phyloP scores from a whole-genome alignment of 2,329 filamentous ascomycete species.

The Juglanconis oblonga region DNA sequence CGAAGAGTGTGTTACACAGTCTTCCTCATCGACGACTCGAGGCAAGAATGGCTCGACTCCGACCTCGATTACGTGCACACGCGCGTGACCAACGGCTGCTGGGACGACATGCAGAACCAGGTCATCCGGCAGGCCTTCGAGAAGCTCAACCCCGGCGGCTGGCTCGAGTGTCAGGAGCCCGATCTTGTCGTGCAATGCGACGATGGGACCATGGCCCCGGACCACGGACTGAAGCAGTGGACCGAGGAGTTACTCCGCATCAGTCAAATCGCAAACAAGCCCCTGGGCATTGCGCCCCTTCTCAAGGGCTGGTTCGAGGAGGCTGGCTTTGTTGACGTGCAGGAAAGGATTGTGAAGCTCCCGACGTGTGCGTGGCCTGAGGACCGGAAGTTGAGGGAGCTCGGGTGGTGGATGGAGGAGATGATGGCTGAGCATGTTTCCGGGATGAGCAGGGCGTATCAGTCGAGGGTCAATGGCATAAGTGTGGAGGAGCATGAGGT shows the following conservation, averaged over 20 bases:
- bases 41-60: conserved; percentile 49
- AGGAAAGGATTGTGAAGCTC: conserved; percentile 50
- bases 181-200: conserved; percentile 38
- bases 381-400: conserved; percentile 38
- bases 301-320: conserved; percentile 39
- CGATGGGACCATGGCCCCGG: conserved; percentile 39
- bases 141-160: conserved; percentile 50
- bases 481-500: conserved; percentile 18
- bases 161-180: conserved; percentile 52
- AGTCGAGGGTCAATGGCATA: conserved; percentile 8
- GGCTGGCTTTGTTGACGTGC: conserved; percentile 54
- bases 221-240: conserved; percentile 39
- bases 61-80: conserved; percentile 57
- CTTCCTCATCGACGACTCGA: conserved; percentile 69
- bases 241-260: conserved; percentile 38
- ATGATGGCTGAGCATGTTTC: conserved; percentile 5
- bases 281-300: conserved; percentile 32
- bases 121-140: conserved; percentile 51
- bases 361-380: conserved; percentile 55
- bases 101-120: conserved; percentile 44
- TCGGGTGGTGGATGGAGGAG: conserved; percentile 34
- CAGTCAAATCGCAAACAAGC: conserved; percentile 34
- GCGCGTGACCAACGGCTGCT: conserved; percentile 47
- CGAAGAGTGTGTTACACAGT: conserved; percentile 28
- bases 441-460: conserved; percentile 8